Conservation (phyloP, 2,329 filamentous ascomycete genomes). For the Calonectria ilicicola region DNA sequence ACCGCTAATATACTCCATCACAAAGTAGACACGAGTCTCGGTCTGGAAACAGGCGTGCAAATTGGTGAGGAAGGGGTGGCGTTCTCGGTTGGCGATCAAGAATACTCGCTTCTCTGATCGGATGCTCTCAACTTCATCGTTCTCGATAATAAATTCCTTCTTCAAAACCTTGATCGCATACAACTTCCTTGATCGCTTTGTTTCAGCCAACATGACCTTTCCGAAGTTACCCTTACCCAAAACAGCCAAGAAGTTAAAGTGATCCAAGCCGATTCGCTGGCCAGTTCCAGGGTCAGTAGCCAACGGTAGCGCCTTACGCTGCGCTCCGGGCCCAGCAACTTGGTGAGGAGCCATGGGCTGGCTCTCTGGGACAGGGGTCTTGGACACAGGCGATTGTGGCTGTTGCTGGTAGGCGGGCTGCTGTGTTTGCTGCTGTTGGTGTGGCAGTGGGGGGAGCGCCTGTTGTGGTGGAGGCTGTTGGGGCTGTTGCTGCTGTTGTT, state of each 20-base stretch:
- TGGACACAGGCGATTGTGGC: constrained; percentile 49
- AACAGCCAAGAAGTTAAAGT: constrained; percentile 99
- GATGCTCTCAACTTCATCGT: constrained; percentile 98
- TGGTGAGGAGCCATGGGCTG: constrained; percentile 30
- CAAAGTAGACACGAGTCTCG: constrained; percentile 97
- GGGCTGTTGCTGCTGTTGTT: constrained; percentile 43
- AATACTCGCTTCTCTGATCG: constrained; percentile 98
- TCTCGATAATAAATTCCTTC: constrained; percentile 99
- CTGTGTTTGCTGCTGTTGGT: constrained; percentile 50
- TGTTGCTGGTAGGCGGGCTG: constrained; percentile 52
- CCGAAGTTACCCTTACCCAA: constrained; percentile 99
- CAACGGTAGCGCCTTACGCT: constrained; percentile 73
- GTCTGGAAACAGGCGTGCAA: constrained; percentile 99
- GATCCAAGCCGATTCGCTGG: constrained; percentile 91
- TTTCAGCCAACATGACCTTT: constrained; percentile 99
- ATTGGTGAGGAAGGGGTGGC: constrained; percentile 94
- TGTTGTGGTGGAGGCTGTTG: constrained; percentile 49
- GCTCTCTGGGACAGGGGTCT: constrained; percentile 50
- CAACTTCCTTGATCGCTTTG: constrained; percentile 89
- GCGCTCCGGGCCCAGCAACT: constrained; percentile 46
- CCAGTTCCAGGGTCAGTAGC: constrained; percentile 80
- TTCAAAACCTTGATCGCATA: constrained; percentile 99
- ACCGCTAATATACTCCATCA: constrained; percentile 99
- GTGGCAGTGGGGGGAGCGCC: constrained; percentile 52
- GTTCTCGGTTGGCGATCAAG: constrained; percentile 95